Evolutionary conservation across 176 grass and related monocot species (phyloP), one percentile per base, ranked within the genome.

Genomic region (Saccharum officinarum): DNA sequence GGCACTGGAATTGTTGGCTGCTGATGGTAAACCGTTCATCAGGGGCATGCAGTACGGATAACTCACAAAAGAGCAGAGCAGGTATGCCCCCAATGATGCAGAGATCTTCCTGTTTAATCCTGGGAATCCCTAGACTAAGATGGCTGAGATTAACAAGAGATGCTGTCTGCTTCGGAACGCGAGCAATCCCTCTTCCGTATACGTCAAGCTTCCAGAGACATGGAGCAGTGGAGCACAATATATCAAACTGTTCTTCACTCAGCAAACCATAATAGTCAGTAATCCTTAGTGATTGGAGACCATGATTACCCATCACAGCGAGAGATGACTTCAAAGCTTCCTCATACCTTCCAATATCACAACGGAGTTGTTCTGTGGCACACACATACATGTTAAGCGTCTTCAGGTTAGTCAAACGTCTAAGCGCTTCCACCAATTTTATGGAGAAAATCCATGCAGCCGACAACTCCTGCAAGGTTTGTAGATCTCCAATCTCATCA

Each of bases 161-260:
- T 2, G 6, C 41, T 9, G 11, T 8, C n/a, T 41, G 18, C 41
- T 47, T 15, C 7, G 70, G 41, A 47, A 42, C 0, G 0, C 12
- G 20, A 11, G 18, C 28, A 15, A 73, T 46, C 7, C 1, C 0
- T 3, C 0, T 0, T 7, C 20, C 20, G 0, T 0, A 0, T 3
- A 45, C 0, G 28, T 2, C 4, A 47, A 73, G 71, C 23, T 73
- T 26, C 4, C 25, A 25, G 13, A 73, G 12, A 26, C 22, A 72
- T 9, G 25, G 23, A 45, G 15, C 42, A 31, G 22, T 7, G 23
- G 13, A 30, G 13, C 13, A 47, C 42, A 73, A 47, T 49, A 49
- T 4, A 74, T 49, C 71, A 2, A 52, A 0, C 49, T 6, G 49
- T 52, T 52, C 49, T 52, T 17, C 49, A 18, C 15, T 52, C 49